Percentiles rank a stretch among this genome's conserved stretches.
Evolutionary conservation across 169 alveolate genomes (phyloP).

Genomic region (Plasmodium vivax): DNA sequence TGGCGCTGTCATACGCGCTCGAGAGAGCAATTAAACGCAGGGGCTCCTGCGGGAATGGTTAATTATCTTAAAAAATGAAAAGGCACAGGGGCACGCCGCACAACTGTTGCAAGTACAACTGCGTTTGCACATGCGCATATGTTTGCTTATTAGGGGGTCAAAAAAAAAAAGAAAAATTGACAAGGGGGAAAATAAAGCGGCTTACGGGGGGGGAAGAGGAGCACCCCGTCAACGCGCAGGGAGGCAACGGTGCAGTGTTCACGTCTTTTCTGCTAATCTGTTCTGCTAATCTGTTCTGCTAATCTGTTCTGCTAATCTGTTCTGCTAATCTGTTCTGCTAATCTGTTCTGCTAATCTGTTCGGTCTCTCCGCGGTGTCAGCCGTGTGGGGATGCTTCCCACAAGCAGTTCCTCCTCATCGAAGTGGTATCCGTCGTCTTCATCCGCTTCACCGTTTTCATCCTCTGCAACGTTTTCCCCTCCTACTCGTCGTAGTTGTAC

Average conservation of each 20-base stretch:
- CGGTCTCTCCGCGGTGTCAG: background rate
- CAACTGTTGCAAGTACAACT: background rate
- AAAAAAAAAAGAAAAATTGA: conserved; percentile 4
- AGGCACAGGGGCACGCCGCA: background rate
- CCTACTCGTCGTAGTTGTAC: conserved; percentile 60
- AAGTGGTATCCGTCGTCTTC: background rate
- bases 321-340: background rate
- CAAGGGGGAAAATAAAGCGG: background rate
- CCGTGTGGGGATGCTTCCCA: background rate
- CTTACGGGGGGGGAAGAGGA: background rate
- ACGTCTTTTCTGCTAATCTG: background rate
- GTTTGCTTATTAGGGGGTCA: background rate
- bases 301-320: background rate
- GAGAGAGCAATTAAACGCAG: background rate
- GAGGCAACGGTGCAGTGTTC: background rate
- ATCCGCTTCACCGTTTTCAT: background rate
- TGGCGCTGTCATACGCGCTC: background rate
- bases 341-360: background rate
- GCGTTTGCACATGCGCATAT: background rate
- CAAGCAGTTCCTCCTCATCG: too few species aligned
- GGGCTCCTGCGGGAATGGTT: background rate
- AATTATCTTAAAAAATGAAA: background rate
- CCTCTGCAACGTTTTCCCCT: background rate
- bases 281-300: background rate
- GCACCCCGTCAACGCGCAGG: background rate